Conservation (phyloP, 208 protist genomes). For the Naegleria gruberi region DNA sequence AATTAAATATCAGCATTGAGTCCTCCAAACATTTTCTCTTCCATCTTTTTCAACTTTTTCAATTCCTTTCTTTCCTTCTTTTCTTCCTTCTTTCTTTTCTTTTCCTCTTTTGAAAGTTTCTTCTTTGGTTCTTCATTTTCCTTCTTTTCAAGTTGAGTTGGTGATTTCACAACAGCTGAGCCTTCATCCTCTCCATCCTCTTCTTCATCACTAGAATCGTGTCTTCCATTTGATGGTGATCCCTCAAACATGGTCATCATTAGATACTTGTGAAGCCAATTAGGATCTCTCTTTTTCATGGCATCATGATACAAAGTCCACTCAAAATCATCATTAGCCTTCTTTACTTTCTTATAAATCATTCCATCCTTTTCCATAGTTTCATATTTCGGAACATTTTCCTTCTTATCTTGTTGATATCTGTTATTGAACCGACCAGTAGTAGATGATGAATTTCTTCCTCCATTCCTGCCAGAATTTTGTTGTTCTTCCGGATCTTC, state of each 20-base stretch:
- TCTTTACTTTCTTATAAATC: slow-evolving; percentile 6
- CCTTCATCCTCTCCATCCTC: not conserved
- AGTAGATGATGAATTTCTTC: not conserved
- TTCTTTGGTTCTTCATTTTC: not conserved
- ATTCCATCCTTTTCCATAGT: slow-evolving; percentile 25
- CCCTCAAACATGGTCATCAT: not conserved
- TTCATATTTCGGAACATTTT: not conserved
- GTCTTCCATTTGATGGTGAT: not conserved
- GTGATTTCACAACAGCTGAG: no score
- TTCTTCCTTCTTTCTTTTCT: slow-evolving; percentile 25
- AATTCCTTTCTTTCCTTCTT: slow-evolving; percentile 10
- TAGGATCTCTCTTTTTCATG: not conserved
- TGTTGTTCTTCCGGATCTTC: not conserved
- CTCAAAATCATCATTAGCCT: not conserved
- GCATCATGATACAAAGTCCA: not conserved
- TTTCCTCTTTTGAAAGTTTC: not conserved
- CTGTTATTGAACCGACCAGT: no score
- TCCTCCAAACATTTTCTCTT: not conserved
- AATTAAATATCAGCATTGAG: not conserved
- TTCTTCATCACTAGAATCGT: not conserved
- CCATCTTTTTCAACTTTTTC: not conserved
- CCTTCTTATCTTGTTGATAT: not conserved
- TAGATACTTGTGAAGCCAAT: not conserved
- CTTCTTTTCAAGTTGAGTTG: not conserved
- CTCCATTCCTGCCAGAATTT: not conserved